Evolutionary conservation across 1,284 basidiomycete species (phyloP).

Genomic region (Wolfiporia cocos): DNA sequence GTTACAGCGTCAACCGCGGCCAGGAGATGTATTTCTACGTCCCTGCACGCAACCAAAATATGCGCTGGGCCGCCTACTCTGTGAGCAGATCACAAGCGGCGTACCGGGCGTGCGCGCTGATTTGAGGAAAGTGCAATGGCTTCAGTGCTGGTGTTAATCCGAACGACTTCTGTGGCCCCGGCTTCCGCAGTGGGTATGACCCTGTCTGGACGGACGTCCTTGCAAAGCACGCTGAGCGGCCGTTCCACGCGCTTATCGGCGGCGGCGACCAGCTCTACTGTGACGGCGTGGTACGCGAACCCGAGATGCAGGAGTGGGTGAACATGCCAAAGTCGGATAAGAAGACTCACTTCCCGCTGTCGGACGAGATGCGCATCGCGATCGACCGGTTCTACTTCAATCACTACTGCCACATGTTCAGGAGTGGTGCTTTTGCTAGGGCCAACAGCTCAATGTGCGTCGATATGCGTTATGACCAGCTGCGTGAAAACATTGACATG

Average conservation of each 20-base stretch:
- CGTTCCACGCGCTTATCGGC: constrained; percentile 84
- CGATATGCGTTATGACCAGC: constrained; percentile 1
- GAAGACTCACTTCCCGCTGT: constrained; percentile 61
- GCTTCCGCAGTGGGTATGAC: constrained; percentile 76
- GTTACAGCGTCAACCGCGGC: constrained; percentile 78
- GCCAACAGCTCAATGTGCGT: constrained; percentile 90
- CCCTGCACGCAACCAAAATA: constrained; percentile 78
- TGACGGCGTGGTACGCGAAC: constrained; percentile 65
- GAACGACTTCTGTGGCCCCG: constrained; percentile 71
- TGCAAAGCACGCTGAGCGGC: constrained; percentile 68
- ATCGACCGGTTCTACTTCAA: constrained; percentile 89
- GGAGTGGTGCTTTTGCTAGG: constrained; percentile 86
- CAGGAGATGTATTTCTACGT: constrained; percentile 80
- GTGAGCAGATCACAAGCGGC: no score
- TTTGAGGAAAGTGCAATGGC: constrained; percentile 82
- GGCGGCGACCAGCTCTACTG: constrained; percentile 86
- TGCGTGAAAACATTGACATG: constrained; percentile 48
- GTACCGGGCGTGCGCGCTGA: no score
- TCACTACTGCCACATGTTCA: constrained; percentile 86
- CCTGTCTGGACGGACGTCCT: constrained; percentile 93
- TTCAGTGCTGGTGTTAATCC: constrained; percentile 77
- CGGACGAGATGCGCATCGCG: constrained; percentile 70
- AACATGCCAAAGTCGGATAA: constrained; percentile 55
- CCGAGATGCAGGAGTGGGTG: constrained; percentile 82
- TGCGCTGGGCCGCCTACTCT: constrained; percentile 88